phyloP scores from a whole-genome alignment of 192 early-diverging fungal species.

The Borealophlyctis nickersoniae region DNA sequence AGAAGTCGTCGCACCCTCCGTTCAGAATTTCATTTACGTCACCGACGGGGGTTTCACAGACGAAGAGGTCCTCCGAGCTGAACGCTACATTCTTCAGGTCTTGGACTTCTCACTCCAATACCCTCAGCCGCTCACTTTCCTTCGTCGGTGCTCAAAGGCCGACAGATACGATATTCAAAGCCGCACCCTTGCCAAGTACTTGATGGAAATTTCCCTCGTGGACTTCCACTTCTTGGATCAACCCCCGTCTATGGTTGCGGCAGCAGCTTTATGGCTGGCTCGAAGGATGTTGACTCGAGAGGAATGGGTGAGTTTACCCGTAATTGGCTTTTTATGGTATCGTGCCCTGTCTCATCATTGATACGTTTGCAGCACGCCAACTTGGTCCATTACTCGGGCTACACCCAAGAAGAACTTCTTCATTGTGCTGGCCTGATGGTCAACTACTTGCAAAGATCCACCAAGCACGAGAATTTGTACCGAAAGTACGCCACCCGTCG shows the following conservation, averaged over 20 bases:
- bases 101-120: constrained; percentile 86
- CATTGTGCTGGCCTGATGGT: constrained; percentile 67
- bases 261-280: constrained; percentile 75
- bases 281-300: constrained; percentile 72
- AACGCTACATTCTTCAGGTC: constrained; percentile 85
- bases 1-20: constrained; percentile 79
- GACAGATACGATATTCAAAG: constrained; percentile 88
- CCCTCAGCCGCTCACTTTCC: constrained; percentile 89
- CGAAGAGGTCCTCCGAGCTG: constrained; percentile 86
- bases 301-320: constrained; percentile 61
- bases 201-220: constrained; percentile 90
- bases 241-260: constrained; percentile 73
- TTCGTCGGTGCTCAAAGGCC: constrained; percentile 83
- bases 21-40: constrained; percentile 84
- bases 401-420: constrained; percentile 65
- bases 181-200: constrained; percentile 89
- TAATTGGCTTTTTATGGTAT: constrained; percentile 3
- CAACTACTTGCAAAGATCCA: constrained; percentile 57
- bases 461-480: constrained; percentile 65
- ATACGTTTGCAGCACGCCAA: constrained; percentile 51
- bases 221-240: constrained; percentile 75
- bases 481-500: constrained; percentile 80
- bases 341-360: constrained; percentile 9
- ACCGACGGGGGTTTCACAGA: constrained; percentile 70
- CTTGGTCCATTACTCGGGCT: constrained; percentile 74